Percentiles rank a stretch among this genome's conserved stretches.
Conservation (phyloP, 192 early-diverging fungal genomes). For the Backusella luteola region DNA sequence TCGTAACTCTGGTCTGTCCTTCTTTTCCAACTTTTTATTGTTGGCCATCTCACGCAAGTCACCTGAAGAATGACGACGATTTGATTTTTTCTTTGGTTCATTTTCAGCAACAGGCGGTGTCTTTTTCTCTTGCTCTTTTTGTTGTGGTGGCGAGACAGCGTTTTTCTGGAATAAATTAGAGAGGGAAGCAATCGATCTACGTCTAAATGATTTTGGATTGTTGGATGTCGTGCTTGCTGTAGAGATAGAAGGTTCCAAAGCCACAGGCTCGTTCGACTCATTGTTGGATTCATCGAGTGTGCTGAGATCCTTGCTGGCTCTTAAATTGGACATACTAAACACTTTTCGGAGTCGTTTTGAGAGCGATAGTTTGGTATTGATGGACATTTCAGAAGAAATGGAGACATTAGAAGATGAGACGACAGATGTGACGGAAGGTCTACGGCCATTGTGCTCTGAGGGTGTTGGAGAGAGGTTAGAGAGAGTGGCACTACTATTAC, state of each 20-base stretch:
- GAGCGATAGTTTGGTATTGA: constrained; percentile 26
- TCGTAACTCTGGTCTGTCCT: constrained; percentile 8
- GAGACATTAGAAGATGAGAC: constrained; percentile 5
- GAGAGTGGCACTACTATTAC: not conserved
- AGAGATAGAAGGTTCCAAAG: not conserved
- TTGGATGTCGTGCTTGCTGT: not conserved
- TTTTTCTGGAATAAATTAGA: constrained; percentile 25
- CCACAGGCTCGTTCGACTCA: constrained; percentile 8
- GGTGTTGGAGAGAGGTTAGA: not conserved
- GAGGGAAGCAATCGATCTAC: constrained; percentile 21
- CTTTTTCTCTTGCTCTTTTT: not conserved
- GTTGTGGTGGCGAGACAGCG: not conserved
- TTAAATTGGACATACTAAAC: constrained; percentile 32
- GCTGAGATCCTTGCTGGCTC: not conserved
- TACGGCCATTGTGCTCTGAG: not conserved
- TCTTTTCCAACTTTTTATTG: constrained; percentile 8
- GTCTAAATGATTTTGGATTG: constrained; percentile 9
- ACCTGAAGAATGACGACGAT: constrained; percentile 29
- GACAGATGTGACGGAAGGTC: constrained; percentile 14
- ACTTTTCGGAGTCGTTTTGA: constrained; percentile 30
- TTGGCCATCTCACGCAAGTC: constrained; percentile 25
- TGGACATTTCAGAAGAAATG: constrained; percentile 27
- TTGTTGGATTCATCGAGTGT: not conserved
- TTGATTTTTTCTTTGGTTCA: not conserved
- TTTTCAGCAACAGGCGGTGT: not conserved